phyloP scores from a whole-genome alignment of 2,329 filamentous ascomycete species.

The Alternaria brassicicola region DNA sequence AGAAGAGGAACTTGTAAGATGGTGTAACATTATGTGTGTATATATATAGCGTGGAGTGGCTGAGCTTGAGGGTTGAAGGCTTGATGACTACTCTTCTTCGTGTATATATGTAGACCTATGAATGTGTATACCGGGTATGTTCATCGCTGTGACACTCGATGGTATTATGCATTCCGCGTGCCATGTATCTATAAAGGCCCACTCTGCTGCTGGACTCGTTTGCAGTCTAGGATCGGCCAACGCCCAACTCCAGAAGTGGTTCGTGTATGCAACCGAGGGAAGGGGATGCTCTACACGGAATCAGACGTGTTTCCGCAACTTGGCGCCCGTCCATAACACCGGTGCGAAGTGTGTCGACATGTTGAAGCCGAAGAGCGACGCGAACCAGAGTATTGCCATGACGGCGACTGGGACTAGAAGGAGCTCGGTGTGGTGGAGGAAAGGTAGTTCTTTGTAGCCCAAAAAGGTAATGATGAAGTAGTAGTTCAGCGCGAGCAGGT shows the following conservation, averaged over 20 bases:
- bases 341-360: slow-evolving; percentile 59
- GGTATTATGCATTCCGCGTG: neutral
- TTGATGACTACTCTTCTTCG: neutral
- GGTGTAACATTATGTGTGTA: neutral
- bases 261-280: no score
- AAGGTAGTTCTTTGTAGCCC: slow-evolving; percentile 71
- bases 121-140: neutral
- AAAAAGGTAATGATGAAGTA: slow-evolving; percentile 73
- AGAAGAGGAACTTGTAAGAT: slow-evolving; percentile 65
- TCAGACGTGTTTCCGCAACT: slow-evolving; percentile 51
- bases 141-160: neutral
- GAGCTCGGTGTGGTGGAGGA: slow-evolving; percentile 70
- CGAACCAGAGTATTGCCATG: slow-evolving; percentile 64
- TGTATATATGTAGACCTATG: neutral
- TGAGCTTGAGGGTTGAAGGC: neutral
- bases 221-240: neutral
- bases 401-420: slow-evolving; percentile 67
- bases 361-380: slow-evolving; percentile 59
- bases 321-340: slow-evolving; percentile 57
- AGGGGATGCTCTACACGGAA: neutral
- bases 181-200: neutral
- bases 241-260: neutral
- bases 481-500: slow-evolving; percentile 68
- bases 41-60: neutral
- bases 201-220: neutral